Base-by-base conservation (phyloP, 495 filamentous ascomycete genomes). In the Eremomyces bilateralis region DNA sequence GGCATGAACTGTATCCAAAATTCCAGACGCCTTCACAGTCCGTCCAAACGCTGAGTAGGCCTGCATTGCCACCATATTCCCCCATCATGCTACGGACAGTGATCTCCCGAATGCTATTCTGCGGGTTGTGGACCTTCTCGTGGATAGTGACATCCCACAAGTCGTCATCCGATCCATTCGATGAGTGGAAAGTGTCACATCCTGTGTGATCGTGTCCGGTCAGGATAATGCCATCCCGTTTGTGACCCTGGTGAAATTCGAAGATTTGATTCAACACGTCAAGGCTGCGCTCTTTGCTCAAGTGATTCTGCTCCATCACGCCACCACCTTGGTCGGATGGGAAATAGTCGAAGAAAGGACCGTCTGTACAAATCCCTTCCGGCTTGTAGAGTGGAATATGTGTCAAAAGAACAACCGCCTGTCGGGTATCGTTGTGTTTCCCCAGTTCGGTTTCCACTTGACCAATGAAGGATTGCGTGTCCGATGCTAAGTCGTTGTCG, bases 71-170 rank as follows among this genome's bases (percentile, higher is more conserved):
- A 15, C 70, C 73, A 47, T 71, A 95, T 18, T 77, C 77, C 17
- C 85, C 88, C 88, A 97, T 97, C 88, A 97, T 94, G 44, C 81
- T 91, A n/a, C 81, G 67, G 3, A 95, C 76, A 0, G 88, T 97
- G 34, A 94, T 69, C 54, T 95, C 88, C 2, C 83, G 59, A n/a
- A 93, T 60, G 1, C 61, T 15, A 0, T 6, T 6, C 4, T 5
- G 10, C 12, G 11, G 17, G 16, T 22, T 8, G 10, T 47, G 53
- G 0, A 49, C 44, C 1, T 49, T 45, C 6, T 53, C 54, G 13
- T 51, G 42, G 0, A 2, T 13, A 28, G 61, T 31, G 2, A 53
- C 37, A 2, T 45, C 46, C 3, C 39, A 38, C 10, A 33, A 41
- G 0, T 58, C 59, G 13, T 33, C 16, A 4, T 22, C 16, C 22